A percentile compares a stretch with the other conserved stretches of the same genome.
Conservation (phyloP, 177 flowering plant species). For the Vitis hybrid region DNA sequence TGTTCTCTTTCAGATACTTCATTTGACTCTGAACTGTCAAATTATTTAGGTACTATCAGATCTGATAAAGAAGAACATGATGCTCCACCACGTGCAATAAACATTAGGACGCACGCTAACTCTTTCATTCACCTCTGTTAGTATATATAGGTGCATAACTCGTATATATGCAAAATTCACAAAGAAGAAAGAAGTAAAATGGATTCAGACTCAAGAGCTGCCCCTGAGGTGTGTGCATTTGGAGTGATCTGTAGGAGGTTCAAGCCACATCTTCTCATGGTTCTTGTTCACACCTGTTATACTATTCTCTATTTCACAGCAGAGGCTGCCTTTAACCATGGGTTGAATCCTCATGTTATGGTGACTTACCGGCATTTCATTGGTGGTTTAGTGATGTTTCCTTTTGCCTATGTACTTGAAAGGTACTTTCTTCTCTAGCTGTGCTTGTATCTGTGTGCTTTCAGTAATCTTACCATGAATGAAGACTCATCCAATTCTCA, state of each 20-base stretch:
- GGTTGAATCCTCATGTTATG: constrained; percentile 80
- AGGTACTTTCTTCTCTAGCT: constrained; percentile 31
- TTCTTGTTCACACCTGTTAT: constrained; percentile 26
- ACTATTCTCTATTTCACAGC: constrained; percentile 65
- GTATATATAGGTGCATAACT: no score
- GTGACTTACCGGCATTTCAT: constrained; percentile 58
- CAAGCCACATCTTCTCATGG: constrained; percentile 14
- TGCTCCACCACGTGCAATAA: no score
- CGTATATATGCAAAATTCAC: no score
- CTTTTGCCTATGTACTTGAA: constrained; percentile 79
- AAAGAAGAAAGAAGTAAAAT: not conserved
- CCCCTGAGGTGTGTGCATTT: not conserved
- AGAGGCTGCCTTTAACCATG: constrained; percentile 82
- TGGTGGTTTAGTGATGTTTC: constrained; percentile 48
- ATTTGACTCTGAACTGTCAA: no score
- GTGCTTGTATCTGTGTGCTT: no score
- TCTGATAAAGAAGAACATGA: no score
- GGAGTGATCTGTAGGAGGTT: not conserved
- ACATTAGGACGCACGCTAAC: no score
- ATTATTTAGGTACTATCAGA: no score
- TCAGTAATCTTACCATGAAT: no score
- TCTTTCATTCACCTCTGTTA: no score
- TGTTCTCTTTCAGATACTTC: no score
- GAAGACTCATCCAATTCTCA: no score
- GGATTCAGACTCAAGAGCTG: not conserved